These are phyloP conservation scores for Plectosphaerella sp. DNA, from an alignment of 2,329 filamentous ascomycete genomes.

Conservation along the genomic window DNA sequence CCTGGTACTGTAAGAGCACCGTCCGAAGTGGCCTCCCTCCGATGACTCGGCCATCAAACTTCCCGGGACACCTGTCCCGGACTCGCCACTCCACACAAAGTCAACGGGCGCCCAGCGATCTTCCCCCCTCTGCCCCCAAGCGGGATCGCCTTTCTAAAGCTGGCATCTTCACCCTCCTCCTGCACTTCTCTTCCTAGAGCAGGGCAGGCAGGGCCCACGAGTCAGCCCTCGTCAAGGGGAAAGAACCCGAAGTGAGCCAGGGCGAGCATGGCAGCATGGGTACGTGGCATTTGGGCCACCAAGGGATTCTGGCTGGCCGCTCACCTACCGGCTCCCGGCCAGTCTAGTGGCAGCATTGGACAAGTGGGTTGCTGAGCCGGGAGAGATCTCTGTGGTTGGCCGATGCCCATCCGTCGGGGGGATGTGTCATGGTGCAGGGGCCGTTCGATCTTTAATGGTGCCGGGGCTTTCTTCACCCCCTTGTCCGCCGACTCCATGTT, in stretches of 20 bases:
- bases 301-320: slow-evolving; percentile 1
- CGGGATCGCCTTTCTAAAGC: too few relatives aligned
- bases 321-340: too few relatives aligned
- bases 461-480: slow-evolving; percentile 15
- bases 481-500: slow-evolving; percentile 4
- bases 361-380: neutral
- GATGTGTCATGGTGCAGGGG: slow-evolving; percentile 1
- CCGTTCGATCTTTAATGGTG: slow-evolving; percentile 14
- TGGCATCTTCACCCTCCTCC: too few relatives aligned
- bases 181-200: too few relatives aligned
- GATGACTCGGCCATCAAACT: too few relatives aligned
- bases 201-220: neutral
- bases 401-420: neutral
- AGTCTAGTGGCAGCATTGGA: neutral
- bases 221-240: neutral
- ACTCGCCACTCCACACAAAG: too few relatives aligned
- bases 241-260: neutral
- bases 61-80: too few relatives aligned
- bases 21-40: too few relatives aligned
- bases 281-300: slow-evolving; percentile 12
- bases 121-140: too few relatives aligned
- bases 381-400: neutral
- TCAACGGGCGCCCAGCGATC: too few relatives aligned
- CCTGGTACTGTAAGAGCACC: too few relatives aligned
- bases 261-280: slow-evolving; percentile 1